These are phyloP conservation scores for Pythium diclinum DNA, from an alignment of 352 stramenopile species.

Conservation along the genomic window DNA sequence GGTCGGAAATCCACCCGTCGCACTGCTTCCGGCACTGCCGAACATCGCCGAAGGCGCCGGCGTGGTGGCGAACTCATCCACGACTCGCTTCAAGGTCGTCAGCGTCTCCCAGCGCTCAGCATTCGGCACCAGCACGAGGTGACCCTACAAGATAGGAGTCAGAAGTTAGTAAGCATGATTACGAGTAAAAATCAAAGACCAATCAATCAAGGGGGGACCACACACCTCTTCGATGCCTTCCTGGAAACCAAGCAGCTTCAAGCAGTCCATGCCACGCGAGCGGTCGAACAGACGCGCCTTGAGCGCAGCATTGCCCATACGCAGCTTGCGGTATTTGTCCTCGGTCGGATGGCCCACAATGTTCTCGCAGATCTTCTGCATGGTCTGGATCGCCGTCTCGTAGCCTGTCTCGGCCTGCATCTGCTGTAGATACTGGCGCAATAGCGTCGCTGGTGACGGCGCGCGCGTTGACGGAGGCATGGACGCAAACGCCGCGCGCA, in stretches of 20 bases:
- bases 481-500: constrained; percentile 18
- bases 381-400: constrained; percentile 49
- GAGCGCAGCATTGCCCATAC: constrained; percentile 63
- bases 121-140: constrained; percentile 66
- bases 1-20: constrained; percentile 11
- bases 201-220: neutral
- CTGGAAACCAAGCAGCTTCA: constrained; percentile 68
- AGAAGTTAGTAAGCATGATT: no score
- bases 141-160: constrained; percentile 30
- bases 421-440: constrained; percentile 53
- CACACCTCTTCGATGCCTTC: constrained; percentile 61
- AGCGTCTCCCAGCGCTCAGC: constrained; percentile 77
- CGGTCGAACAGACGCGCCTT: constrained; percentile 61
- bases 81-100: constrained; percentile 55
- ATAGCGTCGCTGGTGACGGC: constrained; percentile 20
- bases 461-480: constrained; percentile 14
- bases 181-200: no score
- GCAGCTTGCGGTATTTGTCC: constrained; percentile 77
- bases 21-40: neutral
- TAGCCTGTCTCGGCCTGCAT: constrained; percentile 54
- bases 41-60: constrained; percentile 19
- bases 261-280: constrained; percentile 50
- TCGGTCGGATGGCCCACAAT: constrained; percentile 68
- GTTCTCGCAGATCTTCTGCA: constrained; percentile 84
- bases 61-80: constrained; percentile 42